Evolutionary conservation across 805 yeast species (phyloP), one percentile per base, ranked within the genome.

Genomic region (Candida palmyrensis): DNA sequence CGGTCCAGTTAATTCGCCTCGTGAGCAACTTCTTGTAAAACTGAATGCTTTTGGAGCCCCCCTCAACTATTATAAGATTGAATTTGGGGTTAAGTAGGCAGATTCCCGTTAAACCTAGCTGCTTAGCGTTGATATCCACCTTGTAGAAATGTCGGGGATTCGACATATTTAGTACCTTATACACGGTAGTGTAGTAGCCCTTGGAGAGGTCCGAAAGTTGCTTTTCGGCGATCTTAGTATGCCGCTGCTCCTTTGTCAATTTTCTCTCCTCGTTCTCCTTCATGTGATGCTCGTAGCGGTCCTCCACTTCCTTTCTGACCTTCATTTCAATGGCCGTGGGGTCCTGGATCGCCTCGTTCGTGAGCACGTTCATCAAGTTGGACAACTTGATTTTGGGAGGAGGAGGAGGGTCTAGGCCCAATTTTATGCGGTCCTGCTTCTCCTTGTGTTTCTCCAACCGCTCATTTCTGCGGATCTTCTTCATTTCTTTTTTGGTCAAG

Each of bases 401-500:
- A 0, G 96, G 96, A 4, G 95, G 82, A 0, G 95, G 82, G 29
- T 82, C 85, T 13, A 89, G 58, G 0, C 98, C 98, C 4, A 85
- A 61, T 37, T 79, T 73, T 16, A 89, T 79, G 29, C 82, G 65
- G 44, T 86, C 90, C 50, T 86, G 95, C 37, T 73, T 68, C 29
- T 81, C 92, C 45, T 79, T 78, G 40, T 77, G 75, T 39, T 58
- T 66, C 25, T 68, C 68, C 28, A 78, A 73, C 36, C 97, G 67
- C 30, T 75, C 79, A 38, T 81, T 81, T 39, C 80, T 72, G 27
- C 96, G 71, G 25, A 81, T 69, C 36, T 88, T 69, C 46, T 82
- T 83, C 57, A 73, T 57, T 51, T 92, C 98, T 38, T 73, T 67
- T 53, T 82, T 82, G 1, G 97, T 88, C 40, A 89, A 57, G 48